phyloP scores from a whole-genome alignment of 768 basidiomycete genomes.

The Calvatia gigantea region DNA sequence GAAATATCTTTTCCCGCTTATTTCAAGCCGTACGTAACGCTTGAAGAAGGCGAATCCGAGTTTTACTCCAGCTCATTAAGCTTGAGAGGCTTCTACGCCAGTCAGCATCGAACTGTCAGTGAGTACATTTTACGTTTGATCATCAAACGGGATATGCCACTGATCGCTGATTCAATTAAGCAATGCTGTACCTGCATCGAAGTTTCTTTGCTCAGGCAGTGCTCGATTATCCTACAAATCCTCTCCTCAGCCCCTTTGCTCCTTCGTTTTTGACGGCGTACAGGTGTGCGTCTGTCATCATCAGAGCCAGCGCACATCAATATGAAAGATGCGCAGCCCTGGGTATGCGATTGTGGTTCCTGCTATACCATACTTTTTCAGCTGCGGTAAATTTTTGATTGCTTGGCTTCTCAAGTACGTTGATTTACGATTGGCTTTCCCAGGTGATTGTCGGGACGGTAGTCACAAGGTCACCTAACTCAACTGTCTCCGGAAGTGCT shows the following conservation, averaged over 20 bases:
- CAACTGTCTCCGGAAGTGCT: conserved; percentile 45
- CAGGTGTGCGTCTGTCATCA: conserved; percentile 46
- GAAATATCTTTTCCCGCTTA: conserved; percentile 42
- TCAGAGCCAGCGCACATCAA: conserved; percentile 46
- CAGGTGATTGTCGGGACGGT: conserved; percentile 59
- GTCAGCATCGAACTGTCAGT: conserved; percentile 59
- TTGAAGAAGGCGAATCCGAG: conserved; percentile 43
- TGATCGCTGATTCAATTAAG: conserved; percentile 21
- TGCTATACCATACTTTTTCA: conserved; percentile 48
- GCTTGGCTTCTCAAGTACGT: not conserved
- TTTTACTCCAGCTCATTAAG: conserved; percentile 48
- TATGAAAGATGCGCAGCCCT: conserved; percentile 45
- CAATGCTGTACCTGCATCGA: conserved; percentile 52
- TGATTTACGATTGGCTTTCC: not conserved
- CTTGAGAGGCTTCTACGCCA: conserved; percentile 51
- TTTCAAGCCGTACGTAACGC: conserved; percentile 41
- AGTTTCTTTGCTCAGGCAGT: conserved; percentile 59
- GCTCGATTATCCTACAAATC: conserved; percentile 50
- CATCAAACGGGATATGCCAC: not conserved
- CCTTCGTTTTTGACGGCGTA: conserved; percentile 55
- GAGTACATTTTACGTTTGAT: conserved; percentile 23
- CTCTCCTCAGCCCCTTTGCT: conserved; percentile 51
- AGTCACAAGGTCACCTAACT: conserved; percentile 54
- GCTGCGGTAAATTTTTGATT: conserved; percentile 38
- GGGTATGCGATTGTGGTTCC: conserved; percentile 48